phyloP scores from a whole-genome alignment of 345 rosid genomes.

The Populus deltoides region DNA sequence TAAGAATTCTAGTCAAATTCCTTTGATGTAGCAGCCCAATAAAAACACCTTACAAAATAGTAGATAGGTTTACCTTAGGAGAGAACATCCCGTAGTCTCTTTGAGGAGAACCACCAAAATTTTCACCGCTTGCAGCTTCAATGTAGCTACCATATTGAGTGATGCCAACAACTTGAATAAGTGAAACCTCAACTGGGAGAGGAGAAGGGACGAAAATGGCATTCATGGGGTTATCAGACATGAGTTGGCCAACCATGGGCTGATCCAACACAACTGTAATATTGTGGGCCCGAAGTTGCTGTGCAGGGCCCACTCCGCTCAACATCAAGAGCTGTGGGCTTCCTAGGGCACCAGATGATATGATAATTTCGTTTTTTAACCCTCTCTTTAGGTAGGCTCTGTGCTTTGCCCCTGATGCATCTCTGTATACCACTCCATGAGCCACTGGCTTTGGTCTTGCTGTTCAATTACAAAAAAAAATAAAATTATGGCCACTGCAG shows the following conservation, averaged over 20 bases:
- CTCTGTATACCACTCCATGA: constrained; percentile 25
- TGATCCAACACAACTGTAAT: constrained; percentile 12
- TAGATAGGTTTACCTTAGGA: constrained; percentile 19
- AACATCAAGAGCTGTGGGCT: constrained; percentile 33
- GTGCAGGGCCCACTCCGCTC: constrained; percentile 29
- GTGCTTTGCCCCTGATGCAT: constrained; percentile 14
- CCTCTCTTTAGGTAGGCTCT: constrained; percentile 16
- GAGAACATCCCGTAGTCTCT: constrained; percentile 38
- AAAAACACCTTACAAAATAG: no score
- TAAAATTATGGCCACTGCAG: no score
- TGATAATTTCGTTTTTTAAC: constrained; percentile 18
- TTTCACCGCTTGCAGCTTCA: constrained; percentile 27
- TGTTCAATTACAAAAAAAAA: background rate
- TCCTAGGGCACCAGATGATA: constrained; percentile 28
- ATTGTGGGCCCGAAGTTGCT: constrained; percentile 17
- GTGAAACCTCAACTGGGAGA: constrained; percentile 23
- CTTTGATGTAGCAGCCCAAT: background rate
- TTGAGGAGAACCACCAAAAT: background rate
- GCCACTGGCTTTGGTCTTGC: constrained; percentile 11
- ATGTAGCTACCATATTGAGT: constrained; percentile 25
- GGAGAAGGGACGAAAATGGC: constrained; percentile 23
- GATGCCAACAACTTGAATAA: constrained; percentile 23
- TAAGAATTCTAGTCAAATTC: background rate
- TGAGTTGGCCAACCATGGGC: constrained; percentile 28
- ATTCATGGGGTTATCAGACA: constrained; percentile 34